Evolutionary conservation across 2,329 filamentous ascomycete species (phyloP).

Genomic region (Hirsutella minnesotensis): DNA sequence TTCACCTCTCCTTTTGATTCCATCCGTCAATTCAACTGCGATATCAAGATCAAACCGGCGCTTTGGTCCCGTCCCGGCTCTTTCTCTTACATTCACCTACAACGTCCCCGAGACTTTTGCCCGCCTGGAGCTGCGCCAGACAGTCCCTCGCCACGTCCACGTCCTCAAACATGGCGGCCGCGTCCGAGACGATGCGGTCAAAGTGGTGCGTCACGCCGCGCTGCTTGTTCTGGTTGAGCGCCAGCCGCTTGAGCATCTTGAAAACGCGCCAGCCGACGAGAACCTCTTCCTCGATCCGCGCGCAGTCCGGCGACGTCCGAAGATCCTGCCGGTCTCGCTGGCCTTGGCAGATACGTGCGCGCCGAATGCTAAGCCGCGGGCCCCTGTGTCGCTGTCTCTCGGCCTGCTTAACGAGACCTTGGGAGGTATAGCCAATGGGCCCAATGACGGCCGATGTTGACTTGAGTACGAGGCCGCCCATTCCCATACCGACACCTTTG

Average conservation of each 20-base stretch:
- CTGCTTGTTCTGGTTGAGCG: conserved; percentile 16
- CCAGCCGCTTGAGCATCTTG: conserved; percentile 17
- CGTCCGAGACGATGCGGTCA: conserved; percentile 16
- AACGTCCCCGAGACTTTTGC: conserved; percentile 22
- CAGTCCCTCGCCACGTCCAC: conserved; percentile 32
- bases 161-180: conserved; percentile 31
- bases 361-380: conserved; percentile 40
- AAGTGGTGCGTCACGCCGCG: conserved; percentile 26
- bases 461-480: conserved; percentile 54
- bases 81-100: not conserved
- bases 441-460: conserved; percentile 50
- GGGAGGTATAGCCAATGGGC: conserved; percentile 49
- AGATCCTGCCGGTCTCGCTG: conserved; percentile 30
- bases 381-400: conserved; percentile 36
- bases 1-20: not conserved
- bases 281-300: conserved; percentile 12
- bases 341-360: conserved; percentile 47
- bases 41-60: not conserved
- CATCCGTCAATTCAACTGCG: not conserved
- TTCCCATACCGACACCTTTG: conserved; percentile 48
- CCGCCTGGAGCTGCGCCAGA: conserved; percentile 31
- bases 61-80: not conserved
- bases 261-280: conserved; percentile 21
- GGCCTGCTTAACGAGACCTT: conserved; percentile 50
- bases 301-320: conserved; percentile 13